Evolutionary conservation across 1,284 basidiomycete species (phyloP), one percentile per base, ranked within the genome.

Genomic region (Leccinum subrobustum): DNA sequence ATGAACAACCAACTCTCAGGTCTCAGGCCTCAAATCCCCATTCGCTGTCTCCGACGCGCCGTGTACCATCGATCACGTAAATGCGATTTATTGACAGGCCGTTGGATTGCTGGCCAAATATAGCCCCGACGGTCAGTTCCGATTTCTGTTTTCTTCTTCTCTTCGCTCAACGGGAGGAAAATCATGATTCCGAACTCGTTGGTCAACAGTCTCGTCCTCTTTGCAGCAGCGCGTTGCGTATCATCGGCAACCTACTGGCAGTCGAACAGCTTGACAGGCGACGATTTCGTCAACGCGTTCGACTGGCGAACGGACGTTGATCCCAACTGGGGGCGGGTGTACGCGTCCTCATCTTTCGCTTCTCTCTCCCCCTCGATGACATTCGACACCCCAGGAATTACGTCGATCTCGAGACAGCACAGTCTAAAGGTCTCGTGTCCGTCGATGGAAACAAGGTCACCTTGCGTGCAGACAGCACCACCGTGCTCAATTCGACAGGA

Each of bases 281-380:
- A 70, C 18, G n/a, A 5, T 11, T 68, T 68, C 33, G 1, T 67
- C 53, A 2, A 67, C 4, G 65, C 67, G 2, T 68, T 68, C 18
- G 48, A 35, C 27, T 68, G 67, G 67, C 16, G 4, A 31, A 60
- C 67, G 3, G 33, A 7, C 1, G 0, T 51, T 2, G 67, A 68
- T 25, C 57, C 62, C 6, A 68, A 70, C n/a, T 44, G 9, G 3
- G 67, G 67, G 5, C 64, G 64, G 0, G 67, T 68, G 67, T 68
- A 63, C 48, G 68, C 54, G 1, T 3, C 1, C 44, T 18, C 14
- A n/a, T 11, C 37, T 11, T 25, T 25, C 11, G 5, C 12, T 48
- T 29, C 50, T 31, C 7, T 48, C 20, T 27, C 9, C 9, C 9
- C 12, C 6, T 23, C 20, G 9, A 16, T 57, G 44, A 70, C 31